Evolutionary conservation across 1,139 yeast genomes (phyloP).

Genomic region (Hemisphaericaspora lyxosophila): DNA sequence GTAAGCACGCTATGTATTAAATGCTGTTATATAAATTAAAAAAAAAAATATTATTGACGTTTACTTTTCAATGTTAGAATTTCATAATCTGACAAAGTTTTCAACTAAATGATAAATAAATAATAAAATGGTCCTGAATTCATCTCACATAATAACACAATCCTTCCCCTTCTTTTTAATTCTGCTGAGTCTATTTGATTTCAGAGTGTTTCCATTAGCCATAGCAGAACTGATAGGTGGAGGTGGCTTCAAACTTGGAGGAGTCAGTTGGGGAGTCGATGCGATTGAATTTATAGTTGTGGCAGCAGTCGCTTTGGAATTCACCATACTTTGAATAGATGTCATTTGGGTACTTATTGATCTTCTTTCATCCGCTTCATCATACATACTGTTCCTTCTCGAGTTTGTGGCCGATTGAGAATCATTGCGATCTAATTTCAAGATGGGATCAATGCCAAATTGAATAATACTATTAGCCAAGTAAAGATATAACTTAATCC

Average conservation of each 20-base stretch:
- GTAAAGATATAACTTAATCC: slow-evolving; percentile 66
- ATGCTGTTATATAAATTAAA: too few species aligned
- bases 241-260: neutral
- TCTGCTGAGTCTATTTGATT: slow-evolving; percentile 15
- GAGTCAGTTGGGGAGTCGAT: neutral
- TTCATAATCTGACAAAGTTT: too few species aligned
- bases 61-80: too few species aligned
- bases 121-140: too few species aligned
- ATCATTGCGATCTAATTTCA: slow-evolving; percentile 20
- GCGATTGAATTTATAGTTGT: slow-evolving; percentile 1
- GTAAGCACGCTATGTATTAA: too few species aligned
- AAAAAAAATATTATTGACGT: too few species aligned
- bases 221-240: slow-evolving; percentile 1
- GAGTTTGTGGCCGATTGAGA: slow-evolving; percentile 1
- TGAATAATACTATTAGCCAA: slow-evolving; percentile 66
- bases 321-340: slow-evolving; percentile 1
- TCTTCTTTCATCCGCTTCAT: slow-evolving; percentile 6
- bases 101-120: too few species aligned
- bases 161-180: slow-evolving; percentile 31
- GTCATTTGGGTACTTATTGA: slow-evolving; percentile 6
- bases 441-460: slow-evolving; percentile 63
- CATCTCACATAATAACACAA: slow-evolving; percentile 31
- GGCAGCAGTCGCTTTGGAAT: neutral
- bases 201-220: neutral
- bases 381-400: slow-evolving; percentile 2